A percentile compares a stretch with the other conserved stretches of the same genome.
phyloP scores from a whole-genome alignment of 2,329 filamentous ascomycete species.

The Stylonectria norvegica region DNA sequence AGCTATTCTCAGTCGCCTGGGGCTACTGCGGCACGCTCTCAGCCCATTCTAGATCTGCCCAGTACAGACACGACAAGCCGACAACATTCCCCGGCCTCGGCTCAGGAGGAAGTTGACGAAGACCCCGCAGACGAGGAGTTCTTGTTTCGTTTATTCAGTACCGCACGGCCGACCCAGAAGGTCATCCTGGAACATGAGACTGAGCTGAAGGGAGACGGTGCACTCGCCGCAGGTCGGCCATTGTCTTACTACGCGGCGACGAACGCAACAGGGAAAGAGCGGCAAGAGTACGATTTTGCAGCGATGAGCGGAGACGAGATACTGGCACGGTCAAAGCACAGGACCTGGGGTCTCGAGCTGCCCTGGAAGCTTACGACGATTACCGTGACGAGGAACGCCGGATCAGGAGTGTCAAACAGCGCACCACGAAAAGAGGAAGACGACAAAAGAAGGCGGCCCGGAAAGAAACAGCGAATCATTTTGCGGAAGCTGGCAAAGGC shows the following conservation, averaged over 20 bases:
- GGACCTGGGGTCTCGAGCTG: slow-evolving; percentile 56
- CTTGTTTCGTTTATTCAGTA: slow-evolving; percentile 57
- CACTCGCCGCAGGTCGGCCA: slow-evolving; percentile 37
- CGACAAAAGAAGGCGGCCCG: slow-evolving; percentile 44
- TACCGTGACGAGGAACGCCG: slow-evolving; percentile 31
- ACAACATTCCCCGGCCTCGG: slow-evolving; percentile 8
- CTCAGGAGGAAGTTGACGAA: slow-evolving; percentile 12
- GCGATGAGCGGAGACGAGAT: slow-evolving; percentile 54
- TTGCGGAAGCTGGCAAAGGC: slow-evolving; percentile 44
- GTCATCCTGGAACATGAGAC: slow-evolving; percentile 48
- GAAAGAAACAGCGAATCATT: slow-evolving; percentile 58
- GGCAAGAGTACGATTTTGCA: slow-evolving; percentile 39
- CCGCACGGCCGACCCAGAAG: slow-evolving; percentile 42
- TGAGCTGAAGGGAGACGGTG: slow-evolving; percentile 36
- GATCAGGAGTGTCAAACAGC: slow-evolving; percentile 8
- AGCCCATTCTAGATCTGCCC: slow-evolving; percentile 7
- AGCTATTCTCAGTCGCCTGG: slow-evolving; percentile 7
- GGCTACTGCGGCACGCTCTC: neutral
- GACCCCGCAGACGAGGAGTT: slow-evolving; percentile 41
- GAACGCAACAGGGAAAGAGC: slow-evolving; percentile 35
- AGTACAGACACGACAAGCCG: slow-evolving; percentile 8
- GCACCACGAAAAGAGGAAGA: slow-evolving; percentile 10
- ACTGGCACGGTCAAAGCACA: slow-evolving; percentile 38
- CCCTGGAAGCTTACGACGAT: slow-evolving; percentile 56
- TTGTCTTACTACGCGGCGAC: slow-evolving; percentile 48